A percentile compares a stretch with the other conserved stretches of the same genome.
Evolutionary conservation across 208 protist genomes (phyloP).

Genomic region (Sergeia podlipaevii): DNA sequence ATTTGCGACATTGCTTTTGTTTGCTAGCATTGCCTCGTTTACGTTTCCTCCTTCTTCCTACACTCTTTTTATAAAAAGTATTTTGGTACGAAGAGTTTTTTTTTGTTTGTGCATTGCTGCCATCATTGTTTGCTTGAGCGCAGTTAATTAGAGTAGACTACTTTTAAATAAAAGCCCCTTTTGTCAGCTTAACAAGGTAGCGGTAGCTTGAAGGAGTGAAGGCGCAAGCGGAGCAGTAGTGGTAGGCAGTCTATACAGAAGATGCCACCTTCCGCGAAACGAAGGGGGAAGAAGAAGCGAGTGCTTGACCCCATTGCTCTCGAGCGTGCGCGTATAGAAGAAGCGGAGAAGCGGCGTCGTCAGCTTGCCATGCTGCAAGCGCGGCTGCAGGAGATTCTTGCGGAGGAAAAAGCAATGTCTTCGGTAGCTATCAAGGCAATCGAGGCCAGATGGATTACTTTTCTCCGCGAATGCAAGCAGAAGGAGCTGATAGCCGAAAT

Average conservation of each 20-base stretch:
- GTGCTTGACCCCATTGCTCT: conserved; percentile 47
- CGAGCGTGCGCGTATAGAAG: conserved; percentile 67
- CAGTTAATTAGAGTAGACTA: too few species aligned
- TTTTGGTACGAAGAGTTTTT: too few species aligned
- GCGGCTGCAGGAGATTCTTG: conserved; percentile 69
- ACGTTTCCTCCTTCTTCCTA: too few species aligned
- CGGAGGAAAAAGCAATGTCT: conserved; percentile 76
- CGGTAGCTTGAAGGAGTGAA: conserved; percentile 13
- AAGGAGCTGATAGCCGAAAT: conserved; percentile 90
- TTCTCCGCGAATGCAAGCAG: conserved; percentile 92
- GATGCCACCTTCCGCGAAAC: conserved; percentile 1
- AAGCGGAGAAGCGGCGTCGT: conserved; percentile 61
- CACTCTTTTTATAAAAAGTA: too few species aligned
- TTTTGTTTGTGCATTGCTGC: too few species aligned
- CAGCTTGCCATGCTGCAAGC: conserved; percentile 69
- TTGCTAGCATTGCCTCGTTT: too few species aligned
- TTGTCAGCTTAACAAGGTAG: too few species aligned
- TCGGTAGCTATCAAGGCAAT: conserved; percentile 38
- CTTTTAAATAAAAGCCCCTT: too few species aligned
- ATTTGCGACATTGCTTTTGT: too few species aligned
- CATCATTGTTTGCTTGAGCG: too few species aligned
- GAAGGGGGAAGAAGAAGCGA: conserved; percentile 17
- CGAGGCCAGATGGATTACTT: conserved; percentile 86
- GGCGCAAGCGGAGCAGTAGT: conserved; percentile 8
- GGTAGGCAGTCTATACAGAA: neutral